Evolutionary conservation across 305 asterid species (phyloP), one percentile per base, ranked within the genome.

Genomic region (Fraxinus floribunda): DNA sequence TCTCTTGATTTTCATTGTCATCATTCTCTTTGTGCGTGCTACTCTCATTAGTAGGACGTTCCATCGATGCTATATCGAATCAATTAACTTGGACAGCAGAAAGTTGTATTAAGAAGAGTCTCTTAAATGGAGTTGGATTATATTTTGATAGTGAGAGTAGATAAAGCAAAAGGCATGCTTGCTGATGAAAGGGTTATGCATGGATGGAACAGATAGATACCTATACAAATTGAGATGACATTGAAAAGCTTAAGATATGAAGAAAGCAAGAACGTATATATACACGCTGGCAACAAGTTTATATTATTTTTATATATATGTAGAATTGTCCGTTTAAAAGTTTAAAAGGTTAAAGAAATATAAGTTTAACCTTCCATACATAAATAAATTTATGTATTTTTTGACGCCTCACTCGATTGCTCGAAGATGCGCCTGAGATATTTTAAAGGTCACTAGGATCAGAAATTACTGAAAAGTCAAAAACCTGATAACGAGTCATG

Each of bases 101-200:
- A 76, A 34, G 36, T 13, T 52, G 11, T 24, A 35, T 20, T 52
- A n/a, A 52, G 11, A 41, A 77, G 24, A 34, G 39, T 20, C 41
- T n/a, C 5, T 35, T 16, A n/a, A 78, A 55, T 73, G 68, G 55
- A 78, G 76, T 73, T 83, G 39, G 49, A 52, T 52, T 13, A 49
- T 52, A 71, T 60, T 49, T 82, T 78, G 79, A 36, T 77, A 44
- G 78, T 70, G 82, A 77, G 15, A 44, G 73, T 30, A 29, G 68
- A 49, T n/a, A 52, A 52, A 32, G 38, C 7, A 1, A 0, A 49
- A 83, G 79, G 85, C 85, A 73, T 83, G 85, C 70, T n/a, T 39
- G 55, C 22, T 80, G 83, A 80, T 71, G 83, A 9, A 29, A 46
- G n/a, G 76, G 82, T 71, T 6, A 70, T 71, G 77, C 75, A 15